Base-by-base conservation (phyloP, 441 rosid species). In the Geranium incanum region DNA sequence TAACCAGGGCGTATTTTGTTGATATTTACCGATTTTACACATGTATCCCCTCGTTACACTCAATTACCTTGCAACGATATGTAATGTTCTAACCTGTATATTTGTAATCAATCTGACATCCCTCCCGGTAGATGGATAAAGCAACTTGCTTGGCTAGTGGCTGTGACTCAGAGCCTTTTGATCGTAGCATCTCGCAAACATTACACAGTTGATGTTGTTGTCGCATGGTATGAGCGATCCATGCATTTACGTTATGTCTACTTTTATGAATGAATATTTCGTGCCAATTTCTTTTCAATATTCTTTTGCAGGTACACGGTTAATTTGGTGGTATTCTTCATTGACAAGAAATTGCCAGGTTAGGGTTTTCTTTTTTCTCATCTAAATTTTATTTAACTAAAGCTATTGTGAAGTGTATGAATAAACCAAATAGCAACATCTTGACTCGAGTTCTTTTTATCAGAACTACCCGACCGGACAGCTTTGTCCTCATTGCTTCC, bases 181-280 rank as follows among this genome's bases (percentile, higher is more conserved):
- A 95, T 95, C 67, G 66, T 95, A 70, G 98, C 99, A 21, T 95
- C 99, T 19, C 92, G 98, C 78, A 95, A 95, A 81, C 99, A 95
- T 87, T 95, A 95, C 86, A 84, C 93, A 0, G 98, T 93, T 3
- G 99, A 95, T 48, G 85, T 95, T 0, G 96, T 93, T 67, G 99
- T 95, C 75, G 99, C 99, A 6, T 95, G 99, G 98, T 95, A 80
- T 62, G 83, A 23, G 28, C 6, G 45, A 36, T 59, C 6, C 16
- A 6, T 66, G 50, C 19, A 7, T 59, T 19, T 59, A 59, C 23
- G 23, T 59, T 59, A 59, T 19, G 9, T 59, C 8, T 18, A 1
- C 65, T 59, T 16, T 59, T 59, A 59, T 59, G 65, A 59, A 19
- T 59, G 9, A 59, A 59, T 21, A 59, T 19, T 59, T 59, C 8